Evolutionary conservation across 2,329 filamentous ascomycete genomes (phyloP).

Genomic region (Colletotrichum salicis): DNA sequence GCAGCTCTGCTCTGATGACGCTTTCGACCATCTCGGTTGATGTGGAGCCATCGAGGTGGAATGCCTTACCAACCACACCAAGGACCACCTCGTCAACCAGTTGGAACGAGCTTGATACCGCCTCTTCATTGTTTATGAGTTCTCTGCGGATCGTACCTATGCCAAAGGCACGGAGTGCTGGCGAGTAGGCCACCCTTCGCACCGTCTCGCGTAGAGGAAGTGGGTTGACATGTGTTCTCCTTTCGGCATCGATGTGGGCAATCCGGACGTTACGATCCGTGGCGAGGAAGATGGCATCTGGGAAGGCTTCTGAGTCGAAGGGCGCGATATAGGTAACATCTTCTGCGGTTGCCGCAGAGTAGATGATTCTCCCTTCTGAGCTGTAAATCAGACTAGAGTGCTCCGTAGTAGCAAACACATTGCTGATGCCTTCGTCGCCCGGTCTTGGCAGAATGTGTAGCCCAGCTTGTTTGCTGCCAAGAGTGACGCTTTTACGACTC

Average conservation of each 20-base stretch:
- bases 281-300: constrained; percentile 82
- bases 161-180: constrained; percentile 82
- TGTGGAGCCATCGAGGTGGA: constrained; percentile 63
- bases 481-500: constrained; percentile 80
- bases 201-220: constrained; percentile 84
- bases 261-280: constrained; percentile 82
- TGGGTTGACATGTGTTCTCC: constrained; percentile 88
- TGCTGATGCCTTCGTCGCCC: constrained; percentile 71
- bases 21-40: constrained; percentile 82
- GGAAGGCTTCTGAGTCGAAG: constrained; percentile 85
- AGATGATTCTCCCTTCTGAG: constrained; percentile 86
- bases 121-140: constrained; percentile 76
- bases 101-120: constrained; percentile 82
- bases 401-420: constrained; percentile 93
- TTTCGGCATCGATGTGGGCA: constrained; percentile 81
- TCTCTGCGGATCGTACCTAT: constrained; percentile 85
- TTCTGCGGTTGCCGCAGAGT: constrained; percentile 92
- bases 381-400: constrained; percentile 95
- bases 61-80: constrained; percentile 76
- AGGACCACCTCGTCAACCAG: constrained; percentile 93
- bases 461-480: constrained; percentile 86
- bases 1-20: constrained; percentile 80
- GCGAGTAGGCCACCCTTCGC: constrained; percentile 86
- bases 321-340: constrained; percentile 83
- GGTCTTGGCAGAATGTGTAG: constrained; percentile 78